These are phyloP conservation scores for Ophiostoma perfectum DNA, from an alignment of 2,329 filamentous ascomycete species.

Conservation along the genomic window DNA sequence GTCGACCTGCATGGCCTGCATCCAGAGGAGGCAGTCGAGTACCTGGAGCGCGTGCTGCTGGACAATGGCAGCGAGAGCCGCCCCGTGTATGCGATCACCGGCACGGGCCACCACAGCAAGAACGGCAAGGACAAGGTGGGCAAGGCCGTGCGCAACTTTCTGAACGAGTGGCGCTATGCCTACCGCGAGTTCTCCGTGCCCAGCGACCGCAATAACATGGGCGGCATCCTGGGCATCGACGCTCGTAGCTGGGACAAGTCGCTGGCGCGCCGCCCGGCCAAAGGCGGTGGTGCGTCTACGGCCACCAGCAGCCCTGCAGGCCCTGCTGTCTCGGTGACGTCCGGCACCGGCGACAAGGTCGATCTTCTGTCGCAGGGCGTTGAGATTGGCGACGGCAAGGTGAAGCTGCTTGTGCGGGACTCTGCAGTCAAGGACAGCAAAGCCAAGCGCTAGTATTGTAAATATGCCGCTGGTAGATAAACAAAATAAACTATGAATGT, in stretches of 20 bases:
- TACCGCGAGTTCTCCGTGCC: slow-evolving; percentile 96
- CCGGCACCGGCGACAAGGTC: slow-evolving; percentile 37
- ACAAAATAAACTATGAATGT: neutral
- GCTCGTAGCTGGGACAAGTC: slow-evolving; percentile 62
- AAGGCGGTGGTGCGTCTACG: slow-evolving; percentile 24
- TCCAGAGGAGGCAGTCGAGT: slow-evolving; percentile 92
- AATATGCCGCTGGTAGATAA: neutral
- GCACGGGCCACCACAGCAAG: slow-evolving; percentile 95
- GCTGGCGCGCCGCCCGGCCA: slow-evolving; percentile 33
- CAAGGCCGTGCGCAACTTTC: slow-evolving; percentile 81
- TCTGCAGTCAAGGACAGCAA: slow-evolving; percentile 28
- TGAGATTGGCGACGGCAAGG: slow-evolving; percentile 62
- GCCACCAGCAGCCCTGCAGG: slow-evolving; percentile 28
- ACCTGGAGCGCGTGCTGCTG: slow-evolving; percentile 79
- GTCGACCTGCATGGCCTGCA: slow-evolving; percentile 98
- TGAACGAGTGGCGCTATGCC: slow-evolving; percentile 93
- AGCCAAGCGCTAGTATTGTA: slow-evolving; percentile 6
- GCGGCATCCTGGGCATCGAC: slow-evolving; percentile 68
- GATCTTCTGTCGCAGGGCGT: slow-evolving; percentile 61
- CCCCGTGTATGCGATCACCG: slow-evolving; percentile 91
- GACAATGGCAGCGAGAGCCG: slow-evolving; percentile 69
- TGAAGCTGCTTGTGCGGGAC: slow-evolving; percentile 58
- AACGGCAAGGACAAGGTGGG: slow-evolving; percentile 98
- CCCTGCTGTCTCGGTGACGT: slow-evolving; percentile 25
- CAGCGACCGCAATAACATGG: slow-evolving; percentile 78